These are phyloP conservation scores for Cutaneotrichosporon sp. DNA, from an alignment of 1,284 basidiomycete species.

Conservation along the genomic window DNA sequence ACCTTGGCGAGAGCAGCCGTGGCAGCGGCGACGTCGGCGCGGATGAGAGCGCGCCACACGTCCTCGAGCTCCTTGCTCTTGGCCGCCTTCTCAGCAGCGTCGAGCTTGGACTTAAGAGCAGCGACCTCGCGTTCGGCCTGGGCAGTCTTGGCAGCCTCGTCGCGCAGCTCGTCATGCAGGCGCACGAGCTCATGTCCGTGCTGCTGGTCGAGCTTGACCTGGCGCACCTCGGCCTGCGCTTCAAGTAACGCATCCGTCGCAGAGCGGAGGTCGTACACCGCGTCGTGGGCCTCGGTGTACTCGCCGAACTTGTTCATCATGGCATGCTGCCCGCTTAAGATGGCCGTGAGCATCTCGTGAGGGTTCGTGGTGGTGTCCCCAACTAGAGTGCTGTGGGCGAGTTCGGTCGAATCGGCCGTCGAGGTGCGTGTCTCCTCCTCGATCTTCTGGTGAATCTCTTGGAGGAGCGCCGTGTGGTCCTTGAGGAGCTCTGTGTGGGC, in stretches of 20 bases:
- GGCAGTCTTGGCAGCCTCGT: conserved; percentile 3
- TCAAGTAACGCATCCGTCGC: conserved; percentile 22
- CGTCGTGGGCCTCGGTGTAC: conserved; percentile 11
- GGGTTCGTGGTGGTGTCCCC: conserved; percentile 5
- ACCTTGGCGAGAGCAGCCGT: conserved; percentile 10
- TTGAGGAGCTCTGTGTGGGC: conserved; percentile 17
- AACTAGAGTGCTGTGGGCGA: conserved; percentile 1
- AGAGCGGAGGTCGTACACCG: conserved; percentile 16
- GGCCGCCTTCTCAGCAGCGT: conserved; percentile 1
- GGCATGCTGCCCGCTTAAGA: conserved; percentile 20
- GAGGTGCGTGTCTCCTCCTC: conserved; percentile 16
- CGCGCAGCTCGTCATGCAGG: conserved; percentile 12
- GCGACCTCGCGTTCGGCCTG: conserved; percentile 14
- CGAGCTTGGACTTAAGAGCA: not conserved
- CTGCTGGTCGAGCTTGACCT: conserved; percentile 10
- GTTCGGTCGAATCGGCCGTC: not conserved
- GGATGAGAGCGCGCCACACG: conserved; percentile 11
- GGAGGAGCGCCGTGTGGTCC: conserved; percentile 17
- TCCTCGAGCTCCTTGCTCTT: conserved; percentile 19
- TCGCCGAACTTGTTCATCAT: conserved; percentile 22
- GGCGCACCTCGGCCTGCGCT: conserved; percentile 14
- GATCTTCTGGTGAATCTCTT: conserved; percentile 19
- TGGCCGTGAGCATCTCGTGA: conserved; percentile 17
- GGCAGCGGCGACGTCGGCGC: conserved; percentile 14
- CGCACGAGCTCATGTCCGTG: conserved; percentile 5